Evolutionary conservation across 2,329 filamentous ascomycete species (phyloP).

Genomic region (Aspergillus sp.): DNA sequence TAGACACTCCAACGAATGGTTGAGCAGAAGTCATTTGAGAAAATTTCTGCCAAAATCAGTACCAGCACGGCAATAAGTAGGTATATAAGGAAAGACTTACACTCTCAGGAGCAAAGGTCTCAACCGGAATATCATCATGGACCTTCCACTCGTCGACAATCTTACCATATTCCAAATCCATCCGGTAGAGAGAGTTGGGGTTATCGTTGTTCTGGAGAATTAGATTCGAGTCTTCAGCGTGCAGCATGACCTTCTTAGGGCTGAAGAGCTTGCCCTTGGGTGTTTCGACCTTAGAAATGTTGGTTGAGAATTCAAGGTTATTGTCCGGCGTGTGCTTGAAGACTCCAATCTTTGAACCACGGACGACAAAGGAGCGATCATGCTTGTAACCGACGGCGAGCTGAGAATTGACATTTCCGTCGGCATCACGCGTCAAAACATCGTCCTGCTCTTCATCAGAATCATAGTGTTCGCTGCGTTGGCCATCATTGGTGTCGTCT

Average conservation of each 20-base stretch:
- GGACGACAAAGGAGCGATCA: constrained; percentile 93
- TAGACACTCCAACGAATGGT: constrained; percentile 89
- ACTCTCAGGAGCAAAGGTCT: constrained; percentile 88
- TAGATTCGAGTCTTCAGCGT: constrained; percentile 85
- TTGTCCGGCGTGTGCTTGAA: constrained; percentile 96
- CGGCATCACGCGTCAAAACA: constrained; percentile 63
- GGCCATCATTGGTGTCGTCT: constrained; percentile 62
- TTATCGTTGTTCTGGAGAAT: constrained; percentile 80
- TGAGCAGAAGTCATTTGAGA: constrained; percentile 95
- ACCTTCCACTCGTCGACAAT: constrained; percentile 99
- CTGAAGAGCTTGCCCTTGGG: constrained; percentile 84
- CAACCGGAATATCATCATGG: constrained; percentile 91
- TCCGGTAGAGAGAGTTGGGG: constrained; percentile 88
- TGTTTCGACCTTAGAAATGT: constrained; percentile 92
- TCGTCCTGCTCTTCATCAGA: constrained; percentile 79
- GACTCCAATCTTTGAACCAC: constrained; percentile 96
- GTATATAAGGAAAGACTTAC: constrained; percentile 38
- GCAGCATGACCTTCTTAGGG: constrained; percentile 95
- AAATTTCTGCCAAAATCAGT: constrained; percentile 67
- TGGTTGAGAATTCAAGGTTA: constrained; percentile 91
- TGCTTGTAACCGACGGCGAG: constrained; percentile 96
- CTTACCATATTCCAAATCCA: constrained; percentile 98
- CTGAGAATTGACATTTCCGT: constrained; percentile 87
- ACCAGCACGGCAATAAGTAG: constrained; percentile 8
- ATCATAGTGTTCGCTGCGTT: constrained; percentile 72